A percentile compares a stretch with the other conserved stretches of the same genome.
These are phyloP conservation scores for Solanum infundibuliforme DNA, from an alignment of 257 asterid species.

Conservation along the genomic window DNA sequence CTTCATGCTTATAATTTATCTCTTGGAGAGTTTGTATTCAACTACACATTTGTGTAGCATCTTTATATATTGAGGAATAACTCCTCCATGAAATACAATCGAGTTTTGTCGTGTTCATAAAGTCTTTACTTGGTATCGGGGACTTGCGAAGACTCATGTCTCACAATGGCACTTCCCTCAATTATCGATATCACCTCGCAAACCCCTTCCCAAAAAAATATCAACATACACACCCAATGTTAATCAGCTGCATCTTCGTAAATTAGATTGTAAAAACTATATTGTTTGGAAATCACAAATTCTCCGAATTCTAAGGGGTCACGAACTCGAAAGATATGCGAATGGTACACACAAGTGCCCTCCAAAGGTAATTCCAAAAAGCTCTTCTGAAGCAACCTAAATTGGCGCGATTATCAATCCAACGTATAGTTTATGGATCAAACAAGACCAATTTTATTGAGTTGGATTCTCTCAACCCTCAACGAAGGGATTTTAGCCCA, in stretches of 20 bases:
- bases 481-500: background rate
- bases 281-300: background rate
- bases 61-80: background rate
- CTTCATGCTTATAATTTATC: background rate
- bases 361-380: background rate
- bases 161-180: background rate
- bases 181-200: background rate
- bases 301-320: background rate
- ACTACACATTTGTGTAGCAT: background rate
- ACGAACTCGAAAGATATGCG: background rate
- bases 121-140: background rate
- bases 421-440: background rate
- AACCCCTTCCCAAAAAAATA: background rate
- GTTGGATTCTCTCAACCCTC: background rate
- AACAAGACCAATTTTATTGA: background rate
- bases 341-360: background rate
- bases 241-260: background rate
- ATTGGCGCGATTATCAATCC: background rate
- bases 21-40: background rate
- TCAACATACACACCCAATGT: background rate
- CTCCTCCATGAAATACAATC: background rate
- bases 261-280: background rate
- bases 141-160: background rate
- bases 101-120: background rate
- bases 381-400: background rate